phyloP scores from a whole-genome alignment of 108 stramenopile genomes.

The Epithemia pelagica region DNA sequence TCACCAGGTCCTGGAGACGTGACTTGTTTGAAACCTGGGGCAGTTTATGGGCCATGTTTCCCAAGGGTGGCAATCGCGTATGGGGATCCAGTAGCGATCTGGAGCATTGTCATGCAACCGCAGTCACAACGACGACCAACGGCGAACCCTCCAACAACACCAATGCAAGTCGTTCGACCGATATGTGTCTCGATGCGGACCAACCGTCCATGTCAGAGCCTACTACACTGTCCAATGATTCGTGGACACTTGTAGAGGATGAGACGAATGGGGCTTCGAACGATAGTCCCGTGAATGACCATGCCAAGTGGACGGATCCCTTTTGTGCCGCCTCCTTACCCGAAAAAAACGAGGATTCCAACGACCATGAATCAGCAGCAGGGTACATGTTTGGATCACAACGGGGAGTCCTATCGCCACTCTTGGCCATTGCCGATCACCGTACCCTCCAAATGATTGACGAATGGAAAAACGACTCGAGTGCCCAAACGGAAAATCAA shows the following conservation, averaged over 20 bases:
- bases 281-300: no score
- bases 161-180: no score
- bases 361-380: neutral
- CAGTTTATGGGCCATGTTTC: conserved; percentile 67
- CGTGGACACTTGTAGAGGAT: neutral
- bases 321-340: neutral
- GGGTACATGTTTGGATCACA: neutral
- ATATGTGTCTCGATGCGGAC: no score
- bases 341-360: neutral
- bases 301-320: neutral
- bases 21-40: conserved; percentile 78
- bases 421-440: neutral
- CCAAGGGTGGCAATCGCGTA: conserved; percentile 75
- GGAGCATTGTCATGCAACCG: neutral
- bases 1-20: conserved; percentile 48
- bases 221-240: no score
- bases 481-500: neutral
- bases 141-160: no score
- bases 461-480: neutral
- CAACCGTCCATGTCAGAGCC: no score
- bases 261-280: neutral
- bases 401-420: neutral
- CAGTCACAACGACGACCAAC: no score
- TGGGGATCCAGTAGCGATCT: conserved; percentile 72
- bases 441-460: neutral